Percentiles rank a stretch among this genome's conserved stretches.
Conservation (phyloP, 176 grass and related monocot species). For the Rhipidocladum racemiflorum region DNA sequence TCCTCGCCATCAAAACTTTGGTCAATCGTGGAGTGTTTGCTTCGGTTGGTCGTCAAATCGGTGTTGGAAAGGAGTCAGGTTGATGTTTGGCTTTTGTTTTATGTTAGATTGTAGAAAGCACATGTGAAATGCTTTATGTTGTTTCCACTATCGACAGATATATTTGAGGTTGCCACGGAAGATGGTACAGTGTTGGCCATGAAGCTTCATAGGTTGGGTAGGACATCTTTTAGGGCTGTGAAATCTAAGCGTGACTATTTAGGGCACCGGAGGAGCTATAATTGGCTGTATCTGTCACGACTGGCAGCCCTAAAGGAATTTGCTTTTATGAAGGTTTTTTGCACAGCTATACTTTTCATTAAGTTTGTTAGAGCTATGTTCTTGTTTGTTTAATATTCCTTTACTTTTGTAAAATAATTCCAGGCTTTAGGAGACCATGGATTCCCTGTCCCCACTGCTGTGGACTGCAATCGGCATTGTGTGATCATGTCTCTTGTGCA, state of each 20-base stretch:
- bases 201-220: conserved; percentile 96
- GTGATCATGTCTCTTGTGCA: conserved; percentile 93
- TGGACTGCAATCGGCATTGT: conserved; percentile 90
- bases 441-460: conserved; percentile 84
- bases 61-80: conserved; percentile 94
- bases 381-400: not conserved
- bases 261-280: conserved; percentile 70
- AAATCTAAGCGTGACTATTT: conserved; percentile 98
- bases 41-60: conserved; percentile 84
- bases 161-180: conserved; percentile 88
- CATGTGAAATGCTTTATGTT: not conserved
- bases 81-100: not conserved
- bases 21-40: conserved; percentile 83
- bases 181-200: conserved; percentile 84
- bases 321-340: conserved; percentile 89
- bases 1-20: conserved; percentile 90
- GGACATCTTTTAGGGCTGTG: conserved; percentile 88
- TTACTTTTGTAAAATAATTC: not conserved
- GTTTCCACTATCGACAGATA: conserved; percentile 42
- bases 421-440: conserved; percentile 86
- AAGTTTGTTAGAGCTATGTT: not conserved
- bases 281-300: conserved; percentile 84
- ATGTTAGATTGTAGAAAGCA: not conserved
- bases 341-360: not conserved
- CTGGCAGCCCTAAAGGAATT: conserved; percentile 87